phyloP scores from a whole-genome alignment of 2,329 filamentous ascomycete genomes.

The Torrubiella hemipterigena region DNA sequence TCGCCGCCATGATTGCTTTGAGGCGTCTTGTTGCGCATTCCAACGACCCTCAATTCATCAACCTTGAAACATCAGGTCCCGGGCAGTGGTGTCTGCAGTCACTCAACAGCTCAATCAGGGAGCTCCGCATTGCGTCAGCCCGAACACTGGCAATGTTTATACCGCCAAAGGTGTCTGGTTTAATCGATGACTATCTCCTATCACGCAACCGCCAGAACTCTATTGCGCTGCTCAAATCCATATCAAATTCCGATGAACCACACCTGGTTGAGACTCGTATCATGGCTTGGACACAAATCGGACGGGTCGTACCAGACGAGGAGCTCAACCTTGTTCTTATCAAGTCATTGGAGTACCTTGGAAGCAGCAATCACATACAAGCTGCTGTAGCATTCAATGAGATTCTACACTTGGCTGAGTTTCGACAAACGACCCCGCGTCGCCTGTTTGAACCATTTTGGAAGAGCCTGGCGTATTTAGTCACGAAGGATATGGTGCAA shows the following conservation, averaged over 20 bases:
- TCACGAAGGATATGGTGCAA: slow-evolving; percentile 68
- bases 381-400: slow-evolving; percentile 77
- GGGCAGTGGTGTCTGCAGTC: slow-evolving; percentile 76
- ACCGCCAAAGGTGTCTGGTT: slow-evolving; percentile 12
- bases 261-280: slow-evolving; percentile 74
- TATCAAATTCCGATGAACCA: slow-evolving; percentile 57
- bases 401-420: slow-evolving; percentile 59
- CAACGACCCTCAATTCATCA: slow-evolving; percentile 43
- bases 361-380: slow-evolving; percentile 67
- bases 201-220: slow-evolving; percentile 48
- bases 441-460: slow-evolving; percentile 79
- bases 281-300: slow-evolving; percentile 75
- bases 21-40: slow-evolving; percentile 60
- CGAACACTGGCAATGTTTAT: slow-evolving; percentile 57
- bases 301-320: slow-evolving; percentile 62
- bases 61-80: slow-evolving; percentile 53
- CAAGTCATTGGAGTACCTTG: slow-evolving; percentile 75
- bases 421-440: slow-evolving; percentile 47
- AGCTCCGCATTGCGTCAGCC: slow-evolving; percentile 71
- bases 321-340: slow-evolving; percentile 80
- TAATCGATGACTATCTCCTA: slow-evolving; percentile 14
- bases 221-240: slow-evolving; percentile 57
- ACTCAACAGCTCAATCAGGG: slow-evolving; percentile 71
- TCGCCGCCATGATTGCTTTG: slow-evolving; percentile 61
- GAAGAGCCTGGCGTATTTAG: slow-evolving; percentile 69